Conservation (phyloP, 129 eudicot genomes). For the Dittrichia graveolens region DNA sequence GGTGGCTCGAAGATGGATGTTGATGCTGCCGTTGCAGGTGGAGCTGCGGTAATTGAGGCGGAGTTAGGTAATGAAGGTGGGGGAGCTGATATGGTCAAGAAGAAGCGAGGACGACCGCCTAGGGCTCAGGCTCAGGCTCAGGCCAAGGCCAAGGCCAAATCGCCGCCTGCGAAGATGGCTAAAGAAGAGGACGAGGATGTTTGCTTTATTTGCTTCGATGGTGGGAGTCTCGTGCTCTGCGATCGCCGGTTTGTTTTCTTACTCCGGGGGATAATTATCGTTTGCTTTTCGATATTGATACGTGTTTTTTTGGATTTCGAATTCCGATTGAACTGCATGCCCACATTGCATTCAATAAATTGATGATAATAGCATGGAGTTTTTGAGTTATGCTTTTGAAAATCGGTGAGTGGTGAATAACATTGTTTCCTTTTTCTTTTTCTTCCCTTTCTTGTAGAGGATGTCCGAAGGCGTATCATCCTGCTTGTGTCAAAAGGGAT, state of each 20-base stretch:
- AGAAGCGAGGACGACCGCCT: slow-evolving; percentile 83
- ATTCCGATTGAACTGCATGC: slow-evolving; percentile 19
- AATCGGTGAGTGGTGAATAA: slow-evolving; percentile 10
- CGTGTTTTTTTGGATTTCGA: slow-evolving; percentile 12
- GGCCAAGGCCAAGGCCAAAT: slow-evolving; percentile 6
- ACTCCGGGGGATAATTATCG: not conserved
- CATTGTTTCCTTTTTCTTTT: slow-evolving; percentile 12
- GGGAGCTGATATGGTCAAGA: slow-evolving; percentile 42
- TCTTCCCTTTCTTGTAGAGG: slow-evolving; percentile 43
- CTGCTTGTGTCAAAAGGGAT: slow-evolving; percentile 77
- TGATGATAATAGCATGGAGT: not conserved
- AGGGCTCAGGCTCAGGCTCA: slow-evolving; percentile 36
- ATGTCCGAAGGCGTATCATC: slow-evolving; percentile 94
- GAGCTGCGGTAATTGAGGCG: slow-evolving; percentile 16
- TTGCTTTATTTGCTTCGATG: slow-evolving; percentile 96
- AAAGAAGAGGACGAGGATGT: slow-evolving; percentile 77
- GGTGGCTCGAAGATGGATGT: slow-evolving; percentile 35
- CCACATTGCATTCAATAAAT: not conserved
- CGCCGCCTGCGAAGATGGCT: slow-evolving; percentile 48
- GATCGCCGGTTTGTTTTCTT: slow-evolving; percentile 69
- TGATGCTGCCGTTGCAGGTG: slow-evolving; percentile 28
- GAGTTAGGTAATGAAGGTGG: slow-evolving; percentile 23
- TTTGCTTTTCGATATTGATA: slow-evolving; percentile 8
- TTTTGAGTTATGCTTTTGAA: slow-evolving; percentile 14
- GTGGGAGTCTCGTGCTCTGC: slow-evolving; percentile 82